Conservation (phyloP, 2,329 filamentous ascomycete genomes). For the Colletotrichum chlorophyti region DNA sequence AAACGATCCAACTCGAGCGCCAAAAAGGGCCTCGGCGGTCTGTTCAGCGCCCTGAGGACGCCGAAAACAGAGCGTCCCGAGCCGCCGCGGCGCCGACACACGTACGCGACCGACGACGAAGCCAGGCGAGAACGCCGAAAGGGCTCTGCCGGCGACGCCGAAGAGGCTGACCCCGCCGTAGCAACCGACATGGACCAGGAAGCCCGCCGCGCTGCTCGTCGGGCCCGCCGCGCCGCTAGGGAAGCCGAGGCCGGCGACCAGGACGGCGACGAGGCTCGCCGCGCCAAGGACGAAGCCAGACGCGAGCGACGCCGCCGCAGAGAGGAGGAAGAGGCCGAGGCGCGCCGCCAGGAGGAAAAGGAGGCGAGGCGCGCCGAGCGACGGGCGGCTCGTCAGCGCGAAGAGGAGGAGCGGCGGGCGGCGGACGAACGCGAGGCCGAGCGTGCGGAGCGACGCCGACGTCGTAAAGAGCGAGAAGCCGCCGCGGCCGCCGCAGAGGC, state of each 20-base stretch:
- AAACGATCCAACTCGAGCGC: constrained; percentile 45
- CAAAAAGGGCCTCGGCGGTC: constrained; percentile 62
- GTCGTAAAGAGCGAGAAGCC: constrained; percentile 56
- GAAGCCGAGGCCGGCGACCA: constrained; percentile 51
- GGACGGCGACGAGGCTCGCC: constrained; percentile 62
- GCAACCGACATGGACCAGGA: constrained; percentile 65
- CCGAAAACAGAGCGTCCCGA: constrained; percentile 48
- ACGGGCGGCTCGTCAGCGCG: constrained; percentile 53
- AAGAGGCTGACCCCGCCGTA: constrained; percentile 51
- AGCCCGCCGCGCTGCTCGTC: constrained; percentile 68
- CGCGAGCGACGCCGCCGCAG: constrained; percentile 61
- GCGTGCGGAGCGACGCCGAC: constrained; percentile 56
- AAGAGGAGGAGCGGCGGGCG: constrained; percentile 57
- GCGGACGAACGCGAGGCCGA: constrained; percentile 56
- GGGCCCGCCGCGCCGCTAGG: constrained; percentile 60
- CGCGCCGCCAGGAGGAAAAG: constrained; percentile 62
- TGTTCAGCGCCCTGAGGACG: constrained; percentile 67
- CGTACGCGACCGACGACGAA: constrained; percentile 60
- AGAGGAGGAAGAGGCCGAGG: constrained; percentile 61
- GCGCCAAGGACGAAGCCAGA: constrained; percentile 62
- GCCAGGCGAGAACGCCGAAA: constrained; percentile 43
- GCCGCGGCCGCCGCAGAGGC: constrained; percentile 50
- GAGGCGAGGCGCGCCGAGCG: constrained; percentile 64
- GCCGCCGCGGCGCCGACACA: constrained; percentile 54
- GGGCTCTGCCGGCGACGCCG: constrained; percentile 54